Evolutionary conservation across 352 stramenopile species (phyloP), one percentile per base, ranked within the genome.

Genomic region (Globisporangium spinosum): DNA sequence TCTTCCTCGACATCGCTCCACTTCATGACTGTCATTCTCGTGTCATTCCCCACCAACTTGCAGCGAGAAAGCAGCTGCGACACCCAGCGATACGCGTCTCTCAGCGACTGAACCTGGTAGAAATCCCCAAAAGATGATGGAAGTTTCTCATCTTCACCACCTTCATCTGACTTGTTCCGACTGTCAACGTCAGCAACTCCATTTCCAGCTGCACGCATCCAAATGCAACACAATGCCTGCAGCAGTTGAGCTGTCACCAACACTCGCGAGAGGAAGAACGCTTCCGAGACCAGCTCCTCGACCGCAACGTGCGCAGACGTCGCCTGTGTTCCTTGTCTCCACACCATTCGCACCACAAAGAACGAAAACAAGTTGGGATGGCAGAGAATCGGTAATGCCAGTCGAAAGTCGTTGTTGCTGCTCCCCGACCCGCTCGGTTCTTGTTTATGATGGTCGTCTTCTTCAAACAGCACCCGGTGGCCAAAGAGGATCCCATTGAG

Each of bases 401-500:
- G 64, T 32, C 82, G 54, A 1, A 70, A 68, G 45, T 73, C 66
- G 17, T 9, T 32, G 8, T 82, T 63, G 25, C 64, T 64, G 32
- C 70, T 59, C 20, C 58, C 53, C 10, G 15, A 34, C 38, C 61
- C 27, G n/a, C 25, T 68, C 43, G 45, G 70, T 29, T n/a, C 5
- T 20, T 47, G 53, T 4, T 25, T 22, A 9, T 62, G 45, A n/a
- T 47, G 47, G 32, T 65, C 65, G 25, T 89, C 82, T 69, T 91
- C 78, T 49, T 87, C 79, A 65, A 91, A 91, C 3, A 93, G 65
- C 10, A 93, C 85, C 47, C 84, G 80, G 34, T 86, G 79, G 0
- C 85, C 85, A 67, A 93, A 93, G n/a, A 93, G 71, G 13, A 89
- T 71, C 15, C 80, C 76, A 68, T 85, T 87, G 0, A 87, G 72